Evolutionary conservation across 2,329 filamentous ascomycete species (phyloP), one percentile per base, ranked within the genome.

Genomic region (Davidsoniella australis): DNA sequence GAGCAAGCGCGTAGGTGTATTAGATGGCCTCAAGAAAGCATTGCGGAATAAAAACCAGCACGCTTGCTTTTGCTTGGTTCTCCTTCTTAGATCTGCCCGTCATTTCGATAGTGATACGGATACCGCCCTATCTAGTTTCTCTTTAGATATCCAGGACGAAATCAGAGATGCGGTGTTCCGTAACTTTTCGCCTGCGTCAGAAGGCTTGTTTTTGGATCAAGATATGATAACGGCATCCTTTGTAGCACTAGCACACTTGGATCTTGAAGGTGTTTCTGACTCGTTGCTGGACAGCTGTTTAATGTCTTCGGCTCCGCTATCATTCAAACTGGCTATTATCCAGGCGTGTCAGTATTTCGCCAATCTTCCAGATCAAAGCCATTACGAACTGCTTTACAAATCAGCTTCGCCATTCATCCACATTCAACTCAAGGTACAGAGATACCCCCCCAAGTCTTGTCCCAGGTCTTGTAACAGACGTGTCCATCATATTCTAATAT

Each of bases 81-180:
- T 71, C 16, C 62, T 82, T 43, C 68, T 82, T 43, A 73, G 76
- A 39, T 76, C 72, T 38, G 76, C 77, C 10, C 71, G 78, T 33
- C 75, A 82, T 58, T 82, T 83, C 56, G 68, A 74, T 51, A 64
- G 68, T 6, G 74, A 81, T 53, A 76, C 71, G 57, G 79, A 83
- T 56, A 72, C 75, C 9, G 73, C 74, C 2, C 66, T 80, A 51
- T 68, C 80, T 52, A 80, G 77, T 59, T 83, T 79, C 59, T 78
- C 78, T 38, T 67, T 82, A 61, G 79, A 83, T 59, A 74, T 83
- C 7, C 78, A 82, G 57, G 76, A 80, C 56, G 79, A 83, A 59
- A 70, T 83, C 43, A 69, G 71, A 43, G 78, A 81, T 57, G 75
- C 76, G 43, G 72, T 82, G 4, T 82, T 82, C 56, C 70, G 73